Evolutionary conservation across 1,284 basidiomycete genomes (phyloP).

Genomic region (Moesziomyces sp.): DNA sequence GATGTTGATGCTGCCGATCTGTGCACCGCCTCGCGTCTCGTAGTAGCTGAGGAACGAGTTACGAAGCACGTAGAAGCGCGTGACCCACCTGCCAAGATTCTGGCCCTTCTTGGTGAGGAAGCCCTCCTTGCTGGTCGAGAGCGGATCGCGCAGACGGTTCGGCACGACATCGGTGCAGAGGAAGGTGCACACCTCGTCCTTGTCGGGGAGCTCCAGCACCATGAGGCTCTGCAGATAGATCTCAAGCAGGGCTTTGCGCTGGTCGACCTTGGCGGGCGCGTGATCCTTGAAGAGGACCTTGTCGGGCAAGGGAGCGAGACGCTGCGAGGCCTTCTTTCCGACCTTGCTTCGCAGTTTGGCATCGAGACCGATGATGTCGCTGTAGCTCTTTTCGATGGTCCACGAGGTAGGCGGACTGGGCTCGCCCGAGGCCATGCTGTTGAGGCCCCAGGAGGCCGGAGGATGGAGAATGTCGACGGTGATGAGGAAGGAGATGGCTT

Average conservation of each 20-base stretch:
- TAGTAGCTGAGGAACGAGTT: constrained; percentile 89
- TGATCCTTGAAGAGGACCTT: constrained; percentile 94
- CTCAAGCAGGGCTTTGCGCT: constrained; percentile 78
- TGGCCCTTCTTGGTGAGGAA: constrained; percentile 96
- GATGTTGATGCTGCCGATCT: constrained; percentile 87
- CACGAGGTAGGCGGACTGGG: constrained; percentile 78
- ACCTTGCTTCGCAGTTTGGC: constrained; percentile 74
- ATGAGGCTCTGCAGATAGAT: constrained; percentile 88
- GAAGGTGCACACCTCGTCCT: constrained; percentile 89
- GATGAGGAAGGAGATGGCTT: constrained; percentile 84
- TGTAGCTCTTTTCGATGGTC: constrained; percentile 93
- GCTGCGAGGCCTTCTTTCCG: constrained; percentile 77
- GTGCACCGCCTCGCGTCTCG: constrained; percentile 83
- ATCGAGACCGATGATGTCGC: constrained; percentile 87
- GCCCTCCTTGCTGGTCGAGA: constrained; percentile 84
- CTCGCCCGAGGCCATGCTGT: constrained; percentile 43
- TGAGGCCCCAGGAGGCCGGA: constrained; percentile 68
- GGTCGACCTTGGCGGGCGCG: constrained; percentile 94
- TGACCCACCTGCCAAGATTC: constrained; percentile 83
- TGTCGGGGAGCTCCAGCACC: constrained; percentile 80
- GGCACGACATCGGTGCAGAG: constrained; percentile 87
- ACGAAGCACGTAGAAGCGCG: constrained; percentile 87
- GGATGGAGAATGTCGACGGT: constrained; percentile 59
- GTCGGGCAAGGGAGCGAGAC: constrained; percentile 83
- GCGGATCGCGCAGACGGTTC: constrained; percentile 68